Percentiles rank a stretch among this genome's conserved stretches.
phyloP scores from a whole-genome alignment of 2,329 filamentous ascomycete genomes.

The Helminthosporium solani region DNA sequence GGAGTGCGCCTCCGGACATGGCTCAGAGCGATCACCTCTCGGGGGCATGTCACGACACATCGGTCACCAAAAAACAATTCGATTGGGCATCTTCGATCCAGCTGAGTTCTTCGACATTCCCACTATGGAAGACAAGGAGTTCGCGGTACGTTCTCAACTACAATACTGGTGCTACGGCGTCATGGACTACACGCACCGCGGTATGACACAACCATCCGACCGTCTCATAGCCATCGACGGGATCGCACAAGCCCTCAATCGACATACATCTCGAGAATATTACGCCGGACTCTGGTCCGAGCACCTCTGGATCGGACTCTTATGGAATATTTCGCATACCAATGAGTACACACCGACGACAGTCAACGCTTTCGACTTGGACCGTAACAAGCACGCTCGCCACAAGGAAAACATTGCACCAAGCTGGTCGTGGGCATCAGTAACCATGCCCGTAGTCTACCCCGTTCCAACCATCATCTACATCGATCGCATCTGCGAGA shows the following conservation, averaged over 20 bases:
- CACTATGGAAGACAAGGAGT: background rate
- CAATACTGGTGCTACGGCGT: constrained; percentile 19
- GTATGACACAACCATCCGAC: constrained; percentile 20
- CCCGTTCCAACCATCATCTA: constrained; percentile 7
- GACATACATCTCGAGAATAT: constrained; percentile 15
- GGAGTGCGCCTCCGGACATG: constrained; percentile 22
- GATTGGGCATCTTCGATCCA: constrained; percentile 11
- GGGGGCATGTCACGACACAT: constrained; percentile 15
- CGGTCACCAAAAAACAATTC: constrained; percentile 14
- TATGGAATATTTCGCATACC: constrained; percentile 17
- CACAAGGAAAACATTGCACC: constrained; percentile 16
- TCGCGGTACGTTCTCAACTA: constrained; percentile 8
- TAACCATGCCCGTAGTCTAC: constrained; percentile 21
- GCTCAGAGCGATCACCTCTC: constrained; percentile 15
- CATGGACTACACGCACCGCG: constrained; percentile 23
- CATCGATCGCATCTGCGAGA: constrained; percentile 15
- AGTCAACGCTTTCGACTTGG: constrained; percentile 11
- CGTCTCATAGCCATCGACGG: constrained; percentile 21
- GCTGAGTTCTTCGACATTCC: constrained; percentile 15
- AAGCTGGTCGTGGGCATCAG: constrained; percentile 24
- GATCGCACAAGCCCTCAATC: constrained; percentile 14
- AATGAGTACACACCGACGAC: constrained; percentile 10
- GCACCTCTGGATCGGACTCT: constrained; percentile 14
- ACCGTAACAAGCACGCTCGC: constrained; percentile 13
- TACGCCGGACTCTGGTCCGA: constrained; percentile 20